These are phyloP conservation scores for Asparagopsis taxiformis DNA, from an alignment of 31 red algal genomes.

Conservation along the genomic window DNA sequence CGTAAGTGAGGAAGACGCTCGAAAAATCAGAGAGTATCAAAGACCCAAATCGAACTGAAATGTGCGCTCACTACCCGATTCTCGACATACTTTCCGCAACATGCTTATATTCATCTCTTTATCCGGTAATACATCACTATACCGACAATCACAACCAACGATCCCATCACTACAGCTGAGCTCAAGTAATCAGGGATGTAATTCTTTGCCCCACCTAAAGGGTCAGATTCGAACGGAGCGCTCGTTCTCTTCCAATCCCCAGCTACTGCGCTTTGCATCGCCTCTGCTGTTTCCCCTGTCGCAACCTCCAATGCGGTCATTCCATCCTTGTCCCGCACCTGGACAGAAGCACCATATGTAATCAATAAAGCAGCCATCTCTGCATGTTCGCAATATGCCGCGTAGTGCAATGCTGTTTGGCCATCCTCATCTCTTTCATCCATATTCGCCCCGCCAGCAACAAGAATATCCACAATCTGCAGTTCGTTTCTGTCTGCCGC, in stretches of 20 bases:
- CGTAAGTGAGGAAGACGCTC: not conserved
- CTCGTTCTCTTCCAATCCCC: not conserved
- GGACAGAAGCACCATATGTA: constrained; percentile 24
- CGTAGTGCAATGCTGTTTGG: constrained; percentile 74
- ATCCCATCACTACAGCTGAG: not conserved
- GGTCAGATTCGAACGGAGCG: not conserved
- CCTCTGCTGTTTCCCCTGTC: constrained; percentile 9
- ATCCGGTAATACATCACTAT: not conserved
- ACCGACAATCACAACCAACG: not conserved
- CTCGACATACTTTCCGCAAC: not conserved
- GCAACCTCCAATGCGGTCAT: constrained; percentile 20
- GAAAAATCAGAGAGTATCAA: not conserved
- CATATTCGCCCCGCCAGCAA: constrained; percentile 37
- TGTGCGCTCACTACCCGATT: not conserved
- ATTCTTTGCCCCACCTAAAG: not conserved
- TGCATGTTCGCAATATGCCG: constrained; percentile 62
- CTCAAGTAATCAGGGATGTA: not conserved
- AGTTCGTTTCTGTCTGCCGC: constrained; percentile 59
- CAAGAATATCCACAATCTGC: constrained; percentile 45
- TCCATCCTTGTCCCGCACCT: constrained; percentile 43
- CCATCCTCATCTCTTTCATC: constrained; percentile 68
- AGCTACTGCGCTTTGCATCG: constrained; percentile 5
- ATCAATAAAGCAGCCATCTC: constrained; percentile 47
- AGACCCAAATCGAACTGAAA: not conserved
- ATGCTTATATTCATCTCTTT: not conserved